These are phyloP conservation scores for Saururus chinensis DNA, from an alignment of 164 flowering plant species.

Conservation along the genomic window DNA sequence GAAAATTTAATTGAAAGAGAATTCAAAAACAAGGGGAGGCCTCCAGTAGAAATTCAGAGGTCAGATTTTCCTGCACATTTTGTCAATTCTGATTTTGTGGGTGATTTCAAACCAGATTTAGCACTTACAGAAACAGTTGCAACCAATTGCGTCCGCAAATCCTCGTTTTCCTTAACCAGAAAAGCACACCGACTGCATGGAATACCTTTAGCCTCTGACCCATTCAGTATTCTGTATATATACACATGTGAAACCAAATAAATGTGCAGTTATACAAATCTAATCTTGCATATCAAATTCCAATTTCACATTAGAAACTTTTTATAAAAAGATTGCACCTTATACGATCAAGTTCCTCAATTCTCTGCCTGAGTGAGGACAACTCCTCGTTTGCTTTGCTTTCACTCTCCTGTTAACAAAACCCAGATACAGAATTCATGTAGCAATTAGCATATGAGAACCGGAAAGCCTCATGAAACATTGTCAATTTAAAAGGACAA, in stretches of 20 bases:
- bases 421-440: too few relatives aligned
- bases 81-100: too few relatives aligned
- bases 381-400: slow-evolving; percentile 16
- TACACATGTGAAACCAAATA: not conserved
- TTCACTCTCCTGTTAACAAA: slow-evolving; percentile 11
- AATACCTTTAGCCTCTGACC: not conserved
- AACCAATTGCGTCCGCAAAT: not conserved
- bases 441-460: too few relatives aligned
- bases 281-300: not conserved
- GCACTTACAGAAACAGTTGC: slow-evolving; percentile 10
- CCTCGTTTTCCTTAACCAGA: slow-evolving; percentile 6
- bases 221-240: slow-evolving; percentile 1
- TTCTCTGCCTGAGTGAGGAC: slow-evolving; percentile 5
- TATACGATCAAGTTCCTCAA: slow-evolving; percentile 9
- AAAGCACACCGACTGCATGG: slow-evolving; percentile 10
- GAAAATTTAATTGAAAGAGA: too few relatives aligned
- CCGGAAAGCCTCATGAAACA: too few relatives aligned
- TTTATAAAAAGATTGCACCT: slow-evolving; percentile 1
- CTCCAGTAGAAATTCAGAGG: too few relatives aligned
- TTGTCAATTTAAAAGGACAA: too few relatives aligned
- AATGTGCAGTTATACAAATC: not conserved
- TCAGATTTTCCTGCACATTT: too few relatives aligned
- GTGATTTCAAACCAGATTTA: too few relatives aligned
- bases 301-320: not conserved
- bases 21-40: too few relatives aligned